phyloP scores from a whole-genome alignment of 2,329 filamentous ascomycete species.

The Fragosphaeria purpurea region DNA sequence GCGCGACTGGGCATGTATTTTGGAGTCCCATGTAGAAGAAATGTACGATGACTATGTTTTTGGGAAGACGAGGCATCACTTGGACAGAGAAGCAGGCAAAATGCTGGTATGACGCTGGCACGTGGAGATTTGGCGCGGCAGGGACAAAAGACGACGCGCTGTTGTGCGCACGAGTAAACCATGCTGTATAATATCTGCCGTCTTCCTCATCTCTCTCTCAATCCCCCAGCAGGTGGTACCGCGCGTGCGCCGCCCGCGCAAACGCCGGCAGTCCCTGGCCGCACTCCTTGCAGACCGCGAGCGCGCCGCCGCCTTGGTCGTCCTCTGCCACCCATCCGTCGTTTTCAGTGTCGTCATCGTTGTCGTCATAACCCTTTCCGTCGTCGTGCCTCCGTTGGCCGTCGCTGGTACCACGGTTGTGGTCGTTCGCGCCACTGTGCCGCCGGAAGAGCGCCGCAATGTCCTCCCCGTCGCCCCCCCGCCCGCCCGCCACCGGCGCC shows the following conservation, averaged over 20 bases:
- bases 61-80: no score
- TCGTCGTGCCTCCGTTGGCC: background rate
- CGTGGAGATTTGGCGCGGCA: no score
- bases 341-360: constrained; percentile 1
- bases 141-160: no score
- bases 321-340: constrained; percentile 3
- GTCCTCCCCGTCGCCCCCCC: constrained; percentile 66
- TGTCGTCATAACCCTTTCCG: background rate
- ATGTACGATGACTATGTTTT: no score
- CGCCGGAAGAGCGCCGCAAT: constrained; percentile 74
- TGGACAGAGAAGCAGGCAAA: no score
- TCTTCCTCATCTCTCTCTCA: no score
- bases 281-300: constrained; percentile 16
- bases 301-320: background rate
- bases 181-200: no score
- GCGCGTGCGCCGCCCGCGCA: constrained; percentile 19
- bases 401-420: background rate
- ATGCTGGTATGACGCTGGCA: no score
- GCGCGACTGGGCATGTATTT: no score
- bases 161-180: no score
- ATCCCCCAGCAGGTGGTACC: constrained; percentile 18
- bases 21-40: no score
- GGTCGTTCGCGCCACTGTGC: constrained; percentile 47
- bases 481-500: constrained; percentile 47
- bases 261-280: constrained; percentile 19